Evolutionary conservation across 768 basidiomycete genomes (phyloP), one percentile per base, ranked within the genome.

Genomic region (Zangia roseola): DNA sequence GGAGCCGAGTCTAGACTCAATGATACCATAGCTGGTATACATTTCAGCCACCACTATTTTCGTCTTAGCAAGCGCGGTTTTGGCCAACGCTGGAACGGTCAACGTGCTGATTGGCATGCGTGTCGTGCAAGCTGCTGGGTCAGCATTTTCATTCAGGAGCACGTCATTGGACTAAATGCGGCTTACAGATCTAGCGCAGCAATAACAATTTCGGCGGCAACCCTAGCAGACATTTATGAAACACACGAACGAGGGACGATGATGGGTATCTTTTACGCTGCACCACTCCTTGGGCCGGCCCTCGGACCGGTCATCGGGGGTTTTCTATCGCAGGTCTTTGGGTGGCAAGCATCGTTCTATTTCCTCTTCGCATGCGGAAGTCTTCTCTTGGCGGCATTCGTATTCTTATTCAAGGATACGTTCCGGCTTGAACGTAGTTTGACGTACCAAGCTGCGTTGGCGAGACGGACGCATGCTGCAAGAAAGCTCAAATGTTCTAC

Each of bases 311-410:
- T 91, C 17, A 56, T 90, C 38, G 89, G 89, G 2, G 88, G 89
- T 0, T 75, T 69, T 5, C 68, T 91, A 4, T 83, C 88, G 0
- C 74, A 82, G 45, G 77, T 72, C 0, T 84, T 84, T 64, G 76
- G 73, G 43, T 95, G 94, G 93, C 78, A 88, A 31, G 81, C 84
- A 8, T 80, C 82, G 1, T 91, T 94, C 64, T 94, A 88, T 79
- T 91, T 94, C 64, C 76, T 93, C 20, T 72, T 79, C 1, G 82
- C 83, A 26, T 74, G 85, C 46, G 79, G 79, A 9, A 82, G 81
- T 2, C 24, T 75, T 28, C 78, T 77, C 43, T 71, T 81, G 43
- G 37, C 81, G 33, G 68, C 74, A 17, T 89, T 91, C 64, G 46
- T 86, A 28, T 64, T 84, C 20, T 71, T 86, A 60, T 89, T 93